A percentile compares a stretch with the other conserved stretches of the same genome.
These are phyloP conservation scores for Nectriaceae sp. DNA, from an alignment of 2,329 filamentous ascomycete genomes.

Conservation along the genomic window DNA sequence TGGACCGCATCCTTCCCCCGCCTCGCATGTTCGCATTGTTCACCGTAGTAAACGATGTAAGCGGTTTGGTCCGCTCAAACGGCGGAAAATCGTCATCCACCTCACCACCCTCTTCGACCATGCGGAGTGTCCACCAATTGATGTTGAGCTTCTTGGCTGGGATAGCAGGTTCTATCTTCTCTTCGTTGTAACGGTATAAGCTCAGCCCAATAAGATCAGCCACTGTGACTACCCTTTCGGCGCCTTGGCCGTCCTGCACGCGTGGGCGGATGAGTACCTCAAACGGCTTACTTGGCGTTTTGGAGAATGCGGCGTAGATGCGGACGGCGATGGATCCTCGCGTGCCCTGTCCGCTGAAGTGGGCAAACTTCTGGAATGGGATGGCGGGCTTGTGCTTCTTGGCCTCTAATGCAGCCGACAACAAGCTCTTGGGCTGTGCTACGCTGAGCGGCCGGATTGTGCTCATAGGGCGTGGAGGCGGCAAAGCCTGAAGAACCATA, in stretches of 20 bases:
- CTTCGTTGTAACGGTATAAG: slow-evolving; percentile 76
- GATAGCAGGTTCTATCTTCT: slow-evolving; percentile 70
- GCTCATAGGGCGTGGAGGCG: slow-evolving; percentile 69
- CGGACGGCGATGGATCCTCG: slow-evolving; percentile 74
- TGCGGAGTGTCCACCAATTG: slow-evolving; percentile 80
- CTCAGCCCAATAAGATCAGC: slow-evolving; percentile 81
- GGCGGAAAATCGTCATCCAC: slow-evolving; percentile 85
- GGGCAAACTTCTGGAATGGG: slow-evolving; percentile 76
- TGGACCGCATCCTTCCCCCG: slow-evolving; percentile 59
- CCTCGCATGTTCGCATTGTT: slow-evolving; percentile 78
- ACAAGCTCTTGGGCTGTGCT: slow-evolving; percentile 67
- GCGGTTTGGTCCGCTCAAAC: slow-evolving; percentile 70
- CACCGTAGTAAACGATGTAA: slow-evolving; percentile 79
- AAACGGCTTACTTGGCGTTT: slow-evolving; percentile 63
- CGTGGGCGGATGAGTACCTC: slow-evolving; percentile 72
- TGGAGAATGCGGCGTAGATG: slow-evolving; percentile 75
- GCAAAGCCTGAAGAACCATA: slow-evolving; percentile 64
- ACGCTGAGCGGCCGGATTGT: slow-evolving; percentile 66
- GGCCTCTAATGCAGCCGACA: slow-evolving; percentile 72
- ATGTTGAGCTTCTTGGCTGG: slow-evolving; percentile 69
- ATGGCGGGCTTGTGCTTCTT: slow-evolving; percentile 69
- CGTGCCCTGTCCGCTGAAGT: slow-evolving; percentile 76
- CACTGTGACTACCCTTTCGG: slow-evolving; percentile 66
- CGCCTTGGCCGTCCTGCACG: slow-evolving; percentile 66
- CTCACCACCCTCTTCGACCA: slow-evolving; percentile 83